These are phyloP conservation scores for Solanum sparsipilum DNA, from an alignment of 257 asterid genomes.

Conservation along the genomic window DNA sequence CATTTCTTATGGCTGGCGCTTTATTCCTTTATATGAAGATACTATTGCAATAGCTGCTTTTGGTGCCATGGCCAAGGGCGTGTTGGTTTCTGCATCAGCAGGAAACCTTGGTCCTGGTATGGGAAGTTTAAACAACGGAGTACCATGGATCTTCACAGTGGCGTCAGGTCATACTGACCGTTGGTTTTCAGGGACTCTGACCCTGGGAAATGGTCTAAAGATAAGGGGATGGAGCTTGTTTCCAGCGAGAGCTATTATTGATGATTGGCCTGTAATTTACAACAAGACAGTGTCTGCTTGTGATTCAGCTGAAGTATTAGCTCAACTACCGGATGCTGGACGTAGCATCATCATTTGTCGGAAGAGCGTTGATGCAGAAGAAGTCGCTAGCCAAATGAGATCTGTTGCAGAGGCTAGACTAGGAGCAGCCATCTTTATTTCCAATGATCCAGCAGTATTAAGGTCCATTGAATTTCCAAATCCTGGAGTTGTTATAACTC, in stretches of 20 bases:
- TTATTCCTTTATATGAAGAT: not conserved
- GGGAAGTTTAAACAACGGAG: conserved; percentile 25
- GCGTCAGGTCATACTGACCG: conserved; percentile 29
- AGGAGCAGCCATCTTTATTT: conserved; percentile 16
- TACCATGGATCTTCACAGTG: conserved; percentile 30
- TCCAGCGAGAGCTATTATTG: conserved; percentile 18
- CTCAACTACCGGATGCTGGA: not conserved
- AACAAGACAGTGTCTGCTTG: conserved; percentile 20
- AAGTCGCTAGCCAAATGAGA: not conserved
- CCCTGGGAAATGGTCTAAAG: conserved; percentile 18
- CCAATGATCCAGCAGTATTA: not conserved
- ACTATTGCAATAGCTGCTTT: conserved; percentile 33
- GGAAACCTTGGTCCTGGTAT: conserved; percentile 8
- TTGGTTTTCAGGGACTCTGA: conserved; percentile 15
- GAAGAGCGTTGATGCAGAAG: not conserved
- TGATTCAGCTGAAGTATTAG: not conserved
- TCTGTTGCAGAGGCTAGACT: conserved; percentile 8
- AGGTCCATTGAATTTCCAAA: conserved; percentile 3
- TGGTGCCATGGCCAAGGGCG: conserved; percentile 39
- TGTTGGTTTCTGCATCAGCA: conserved; percentile 24
- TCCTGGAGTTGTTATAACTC: conserved; percentile 15
- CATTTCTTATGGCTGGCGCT: not conserved
- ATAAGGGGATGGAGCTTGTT: conserved; percentile 20
- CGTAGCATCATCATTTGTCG: conserved; percentile 12
- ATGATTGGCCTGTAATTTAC: conserved; percentile 17